These are phyloP conservation scores for Amanita muscaria DNA, from an alignment of 768 basidiomycete genomes.

Conservation along the genomic window DNA sequence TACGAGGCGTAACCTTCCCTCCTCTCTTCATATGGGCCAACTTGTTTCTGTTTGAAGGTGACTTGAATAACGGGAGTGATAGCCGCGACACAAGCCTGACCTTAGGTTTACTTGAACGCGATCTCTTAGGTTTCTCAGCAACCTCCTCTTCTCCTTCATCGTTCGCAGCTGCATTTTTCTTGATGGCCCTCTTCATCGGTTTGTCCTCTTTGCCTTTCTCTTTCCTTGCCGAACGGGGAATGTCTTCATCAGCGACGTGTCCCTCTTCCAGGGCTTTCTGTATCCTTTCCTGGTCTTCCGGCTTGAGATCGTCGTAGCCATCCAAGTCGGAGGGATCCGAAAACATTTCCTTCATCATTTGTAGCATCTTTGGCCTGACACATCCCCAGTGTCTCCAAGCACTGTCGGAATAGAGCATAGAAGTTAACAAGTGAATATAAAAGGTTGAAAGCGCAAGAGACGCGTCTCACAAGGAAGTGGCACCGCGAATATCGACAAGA, in stretches of 20 bases:
- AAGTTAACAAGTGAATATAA: too few relatives aligned
- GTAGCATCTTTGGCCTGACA: constrained; percentile 56
- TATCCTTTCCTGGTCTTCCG: constrained; percentile 65
- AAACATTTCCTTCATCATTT: constrained; percentile 60
- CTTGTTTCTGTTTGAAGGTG: too few relatives aligned
- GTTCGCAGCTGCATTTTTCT: constrained; percentile 21
- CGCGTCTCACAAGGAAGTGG: constrained; percentile 51
- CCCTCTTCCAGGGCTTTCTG: constrained; percentile 68
- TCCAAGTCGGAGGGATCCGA: constrained; percentile 63
- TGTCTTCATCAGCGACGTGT: constrained; percentile 75
- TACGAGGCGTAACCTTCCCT: constrained; percentile 31
- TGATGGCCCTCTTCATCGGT: constrained; percentile 41
- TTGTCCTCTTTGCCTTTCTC: constrained; percentile 40
- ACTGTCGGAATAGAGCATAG: too few relatives aligned
- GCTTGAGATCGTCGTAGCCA: constrained; percentile 70
- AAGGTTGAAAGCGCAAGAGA: too few relatives aligned
- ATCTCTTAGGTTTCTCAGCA: constrained; percentile 25
- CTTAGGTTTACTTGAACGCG: constrained; percentile 11
- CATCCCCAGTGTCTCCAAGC: constrained; percentile 93
- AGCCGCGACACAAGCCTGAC: constrained; percentile 17
- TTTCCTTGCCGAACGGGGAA: constrained; percentile 67
- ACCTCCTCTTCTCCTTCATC: constrained; percentile 21
- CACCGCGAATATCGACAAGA: constrained; percentile 65
- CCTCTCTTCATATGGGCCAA: constrained; percentile 22
- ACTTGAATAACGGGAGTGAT: constrained; percentile 20